Base-by-base conservation (phyloP, 2,329 filamentous ascomycete species). In the Penicillium decumbens region DNA sequence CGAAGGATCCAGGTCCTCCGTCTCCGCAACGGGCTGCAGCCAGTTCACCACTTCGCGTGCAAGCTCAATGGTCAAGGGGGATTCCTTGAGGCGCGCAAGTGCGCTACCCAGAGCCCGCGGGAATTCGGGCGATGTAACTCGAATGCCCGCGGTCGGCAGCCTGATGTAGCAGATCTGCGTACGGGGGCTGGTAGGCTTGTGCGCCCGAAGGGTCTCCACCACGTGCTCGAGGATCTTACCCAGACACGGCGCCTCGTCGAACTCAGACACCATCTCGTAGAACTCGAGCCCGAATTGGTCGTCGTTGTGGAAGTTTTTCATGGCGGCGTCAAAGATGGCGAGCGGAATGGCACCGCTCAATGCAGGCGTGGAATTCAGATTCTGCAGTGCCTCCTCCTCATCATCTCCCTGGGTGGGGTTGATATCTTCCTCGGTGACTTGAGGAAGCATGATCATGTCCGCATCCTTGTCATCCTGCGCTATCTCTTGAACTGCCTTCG, bases 261-360 rank as follows among this genome's bases (percentile, higher is more conserved):
- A 96, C 5, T 77, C 74, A 2, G 82, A 76, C 56, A 95, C 87
- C 72, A 95, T 80, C 62, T 87, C 76, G 70, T 93, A 97, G 71
- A 96, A 95, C 20, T 80, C 74, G 61, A 86, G 83, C 3, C 83
- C 89, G 6, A 89, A 77, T 1, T 76, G 73, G 1, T 83, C 71
- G 51, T 80, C 81, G 66, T 85, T 83, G 57, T 87, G 83, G 45
- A 87, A 80, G 61, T 95, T 85, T 67, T 87, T 89, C 73, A 84
- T 83, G 5, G 90, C 85, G 20, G 89, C 83, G 63, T 95, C 89
- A 64, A 95, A 96, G 41, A 98, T 88, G 33, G 92, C 90, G 48
- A 90, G 80, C 1, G 93, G 91, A 58, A 98, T 95, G 13, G 89
- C 93, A n/a, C 93, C 93, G 52, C 87, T 88, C 55, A 96, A 78